Base-by-base conservation (phyloP, 129 eudicot species). In the Saussurea involucrata region DNA sequence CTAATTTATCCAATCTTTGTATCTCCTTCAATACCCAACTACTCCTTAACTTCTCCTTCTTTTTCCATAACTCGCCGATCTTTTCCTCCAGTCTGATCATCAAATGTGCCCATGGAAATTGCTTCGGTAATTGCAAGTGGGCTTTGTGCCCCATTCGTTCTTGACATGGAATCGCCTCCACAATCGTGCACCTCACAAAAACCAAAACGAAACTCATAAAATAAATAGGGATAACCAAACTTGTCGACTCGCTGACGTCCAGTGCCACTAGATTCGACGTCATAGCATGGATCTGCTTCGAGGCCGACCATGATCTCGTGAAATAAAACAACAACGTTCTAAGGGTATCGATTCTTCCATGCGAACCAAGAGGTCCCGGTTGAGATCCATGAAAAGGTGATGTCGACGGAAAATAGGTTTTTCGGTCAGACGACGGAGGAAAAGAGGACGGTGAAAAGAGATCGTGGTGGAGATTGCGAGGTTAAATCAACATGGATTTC, bases 61-160 rank as follows among this genome's bases (percentile, higher is more conserved):
- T 86, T 81, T 87, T 90, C 96, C 90, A 87, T 24, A 87, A 89
- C 69, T 90, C 96, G 4, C 79, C 88, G 5, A 90, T 87, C 69
- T 83, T 87, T 80, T 90, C 96, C 27, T 90, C 92, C 25, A 90
- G 86, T 77, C 76, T 78, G 60, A 67, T 66, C 24, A 90, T 71
- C 10, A 86, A 31, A 1, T 83, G 85, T 15, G 92, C 85, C 96
- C 96, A 90, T 5, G 10, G 66, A 46, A 78, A 55, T 0, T 87
- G 69, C 80, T 78, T 85, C 2, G 88, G 86, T 2, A 86, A 46
- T 24, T 81, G 86, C 0, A 87, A 67, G 27, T 87, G 88, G 3
- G 86, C 44, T 33, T 32, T 53, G 15, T 87, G 81, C 68, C 92
- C 92, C 15, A 69, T 76, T 76, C 96, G 24, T 46, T 90, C 96